Evolutionary conservation across 1,284 basidiomycete species (phyloP).

Genomic region (Trametes versicolor): DNA sequence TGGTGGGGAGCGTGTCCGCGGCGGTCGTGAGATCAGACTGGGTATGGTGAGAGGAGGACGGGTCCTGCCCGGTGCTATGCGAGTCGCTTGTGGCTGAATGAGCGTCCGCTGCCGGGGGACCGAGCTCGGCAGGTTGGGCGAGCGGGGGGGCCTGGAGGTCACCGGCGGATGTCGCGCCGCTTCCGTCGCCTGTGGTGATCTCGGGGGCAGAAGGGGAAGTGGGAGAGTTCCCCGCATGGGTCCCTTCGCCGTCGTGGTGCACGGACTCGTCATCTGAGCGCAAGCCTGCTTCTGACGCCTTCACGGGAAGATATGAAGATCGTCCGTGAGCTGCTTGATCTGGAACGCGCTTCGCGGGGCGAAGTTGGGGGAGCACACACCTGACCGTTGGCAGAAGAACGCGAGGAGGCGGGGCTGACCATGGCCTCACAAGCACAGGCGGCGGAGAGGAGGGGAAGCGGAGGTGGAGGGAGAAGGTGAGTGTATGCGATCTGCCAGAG

Average conservation of each 20-base stretch:
- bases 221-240: constrained; percentile 16
- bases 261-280: constrained; percentile 28
- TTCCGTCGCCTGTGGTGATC: constrained; percentile 15
- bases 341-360: constrained; percentile 9
- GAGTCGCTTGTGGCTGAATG: constrained; percentile 30
- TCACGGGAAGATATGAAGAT: constrained; percentile 20
- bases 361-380: constrained; percentile 13
- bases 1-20: constrained; percentile 29
- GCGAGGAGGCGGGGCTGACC: constrained; percentile 26
- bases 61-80: constrained; percentile 35
- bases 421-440: constrained; percentile 32
- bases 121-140: constrained; percentile 20
- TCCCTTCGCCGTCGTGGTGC: constrained; percentile 23
- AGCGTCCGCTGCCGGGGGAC: constrained; percentile 27
- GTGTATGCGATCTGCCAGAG: constrained; percentile 14
- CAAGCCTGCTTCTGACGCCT: constrained; percentile 34
- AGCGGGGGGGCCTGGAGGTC: constrained; percentile 13
- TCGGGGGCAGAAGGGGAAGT: constrained; percentile 15
- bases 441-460: constrained; percentile 9
- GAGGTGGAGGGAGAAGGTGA: constrained; percentile 19
- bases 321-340: constrained; percentile 17
- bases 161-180: constrained; percentile 23
- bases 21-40: constrained; percentile 29
- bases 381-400: constrained; percentile 25
- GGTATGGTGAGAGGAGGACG: constrained; percentile 29